Conservation (phyloP, 2,329 filamentous ascomycete species). For the Penicillium sp. region DNA sequence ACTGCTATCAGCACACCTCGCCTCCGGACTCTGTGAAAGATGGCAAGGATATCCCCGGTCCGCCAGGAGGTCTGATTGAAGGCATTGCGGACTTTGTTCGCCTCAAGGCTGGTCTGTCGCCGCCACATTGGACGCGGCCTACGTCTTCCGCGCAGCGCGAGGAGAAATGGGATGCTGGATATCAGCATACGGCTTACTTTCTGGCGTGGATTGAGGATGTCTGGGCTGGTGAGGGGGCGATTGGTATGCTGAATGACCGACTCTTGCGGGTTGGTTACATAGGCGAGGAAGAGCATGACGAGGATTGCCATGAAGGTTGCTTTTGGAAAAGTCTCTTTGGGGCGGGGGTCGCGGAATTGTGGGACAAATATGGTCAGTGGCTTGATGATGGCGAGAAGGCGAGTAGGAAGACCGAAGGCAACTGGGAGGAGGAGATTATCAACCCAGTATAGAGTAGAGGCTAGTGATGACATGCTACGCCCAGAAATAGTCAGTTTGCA, state of each 20-base stretch:
- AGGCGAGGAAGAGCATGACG: constrained; percentile 15
- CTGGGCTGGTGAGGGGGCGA: constrained; percentile 71
- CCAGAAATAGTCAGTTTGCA: not conserved
- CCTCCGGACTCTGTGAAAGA: constrained; percentile 48
- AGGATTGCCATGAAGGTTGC: constrained; percentile 7
- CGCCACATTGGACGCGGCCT: constrained; percentile 78
- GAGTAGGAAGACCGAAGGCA: constrained; percentile 14
- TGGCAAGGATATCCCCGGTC: constrained; percentile 26
- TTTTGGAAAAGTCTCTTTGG: constrained; percentile 62
- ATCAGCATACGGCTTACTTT: constrained; percentile 90
- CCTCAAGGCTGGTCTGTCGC: constrained; percentile 69
- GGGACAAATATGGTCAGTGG: constrained; percentile 68
- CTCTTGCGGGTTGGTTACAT: constrained; percentile 43
- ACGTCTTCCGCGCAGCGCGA: constrained; percentile 50
- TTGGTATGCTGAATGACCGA: constrained; percentile 55
- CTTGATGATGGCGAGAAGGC: constrained; percentile 43
- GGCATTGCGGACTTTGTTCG: constrained; percentile 94
- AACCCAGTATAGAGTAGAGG: constrained; percentile 15
- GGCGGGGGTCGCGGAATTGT: constrained; percentile 67
- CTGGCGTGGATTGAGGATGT: constrained; percentile 77
- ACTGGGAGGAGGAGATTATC: constrained; percentile 37
- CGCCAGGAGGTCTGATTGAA: constrained; percentile 79
- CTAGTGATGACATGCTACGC: not conserved
- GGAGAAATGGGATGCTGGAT: constrained; percentile 82
- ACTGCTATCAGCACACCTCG: constrained; percentile 86